Conservation (phyloP, 2,329 filamentous ascomycete genomes). For the Alternaria postmessia region DNA sequence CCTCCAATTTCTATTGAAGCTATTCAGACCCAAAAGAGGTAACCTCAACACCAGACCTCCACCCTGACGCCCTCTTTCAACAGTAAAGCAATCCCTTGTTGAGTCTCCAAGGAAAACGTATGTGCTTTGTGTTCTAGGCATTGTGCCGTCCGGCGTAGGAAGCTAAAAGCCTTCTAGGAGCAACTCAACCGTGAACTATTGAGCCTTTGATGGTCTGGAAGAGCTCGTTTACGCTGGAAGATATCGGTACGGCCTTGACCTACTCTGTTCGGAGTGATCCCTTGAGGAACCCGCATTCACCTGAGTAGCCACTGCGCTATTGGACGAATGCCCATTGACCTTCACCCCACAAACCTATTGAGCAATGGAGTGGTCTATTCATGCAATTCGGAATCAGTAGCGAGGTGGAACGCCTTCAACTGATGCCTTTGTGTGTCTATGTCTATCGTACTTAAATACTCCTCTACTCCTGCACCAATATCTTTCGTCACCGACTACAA, state of each 20-base stretch:
- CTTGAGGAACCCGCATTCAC: slow-evolving; percentile 24
- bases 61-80: slow-evolving; percentile 17
- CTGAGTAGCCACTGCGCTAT: slow-evolving; percentile 10
- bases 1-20: slow-evolving; percentile 29
- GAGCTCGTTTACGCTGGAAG: slow-evolving; percentile 1
- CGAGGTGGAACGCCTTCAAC: not conserved
- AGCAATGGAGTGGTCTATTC: slow-evolving; percentile 26
- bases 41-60: slow-evolving; percentile 22
- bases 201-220: slow-evolving; percentile 8
- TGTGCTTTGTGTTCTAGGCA: slow-evolving; percentile 21
- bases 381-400: slow-evolving; percentile 20
- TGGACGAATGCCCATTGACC: slow-evolving; percentile 22
- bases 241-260: slow-evolving; percentile 5
- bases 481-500: slow-evolving; percentile 21
- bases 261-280: slow-evolving; percentile 16
- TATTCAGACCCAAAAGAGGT: slow-evolving; percentile 42
- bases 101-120: slow-evolving; percentile 2
- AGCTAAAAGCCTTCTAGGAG: slow-evolving; percentile 15
- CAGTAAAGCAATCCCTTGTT: slow-evolving; percentile 25
- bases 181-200: slow-evolving; percentile 2
- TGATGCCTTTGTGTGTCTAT: slow-evolving; percentile 11
- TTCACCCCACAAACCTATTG: slow-evolving; percentile 21
- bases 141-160: slow-evolving; percentile 9
- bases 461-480: slow-evolving; percentile 7
- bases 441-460: slow-evolving; percentile 18